phyloP scores from a whole-genome alignment of 1,284 basidiomycete genomes.

The Cryptococcus sp. region DNA sequence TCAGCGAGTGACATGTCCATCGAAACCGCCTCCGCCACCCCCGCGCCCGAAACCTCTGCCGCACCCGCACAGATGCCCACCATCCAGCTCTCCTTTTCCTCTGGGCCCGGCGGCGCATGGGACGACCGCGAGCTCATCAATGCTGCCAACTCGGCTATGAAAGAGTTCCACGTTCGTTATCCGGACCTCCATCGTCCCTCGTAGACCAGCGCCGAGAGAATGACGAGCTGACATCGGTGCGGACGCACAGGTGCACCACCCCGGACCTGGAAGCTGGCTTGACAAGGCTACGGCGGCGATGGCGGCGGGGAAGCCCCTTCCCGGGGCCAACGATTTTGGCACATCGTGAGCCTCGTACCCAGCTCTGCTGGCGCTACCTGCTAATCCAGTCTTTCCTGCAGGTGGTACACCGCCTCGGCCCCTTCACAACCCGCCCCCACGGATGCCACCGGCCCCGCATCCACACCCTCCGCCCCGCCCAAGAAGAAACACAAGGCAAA shows the following conservation, averaged over 20 bases:
- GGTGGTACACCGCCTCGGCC: conserved; percentile 18
- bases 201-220: neutral
- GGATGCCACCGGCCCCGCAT: neutral
- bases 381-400: too few relatives aligned
- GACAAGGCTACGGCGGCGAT: conserved; percentile 48
- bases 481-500: conserved; percentile 3
- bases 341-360: conserved; percentile 31
- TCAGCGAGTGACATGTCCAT: neutral
- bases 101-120: conserved; percentile 35
- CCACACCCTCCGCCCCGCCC: neutral
- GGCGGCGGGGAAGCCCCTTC: conserved; percentile 37
- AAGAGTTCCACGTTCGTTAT: conserved; percentile 51
- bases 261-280: conserved; percentile 49
- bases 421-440: neutral
- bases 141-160: conserved; percentile 46
- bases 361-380: too few relatives aligned
- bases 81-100: conserved; percentile 19
- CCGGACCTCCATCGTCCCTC: conserved; percentile 16
- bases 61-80: neutral
- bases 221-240: neutral
- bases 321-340: conserved; percentile 31
- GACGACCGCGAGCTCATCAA: conserved; percentile 48
- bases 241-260: conserved; percentile 42
- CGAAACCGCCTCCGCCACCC: neutral
- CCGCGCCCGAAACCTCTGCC: neutral